Evolutionary conservation across 257 asterid species (phyloP).

Genomic region (Salvia miltiorrhiza): DNA sequence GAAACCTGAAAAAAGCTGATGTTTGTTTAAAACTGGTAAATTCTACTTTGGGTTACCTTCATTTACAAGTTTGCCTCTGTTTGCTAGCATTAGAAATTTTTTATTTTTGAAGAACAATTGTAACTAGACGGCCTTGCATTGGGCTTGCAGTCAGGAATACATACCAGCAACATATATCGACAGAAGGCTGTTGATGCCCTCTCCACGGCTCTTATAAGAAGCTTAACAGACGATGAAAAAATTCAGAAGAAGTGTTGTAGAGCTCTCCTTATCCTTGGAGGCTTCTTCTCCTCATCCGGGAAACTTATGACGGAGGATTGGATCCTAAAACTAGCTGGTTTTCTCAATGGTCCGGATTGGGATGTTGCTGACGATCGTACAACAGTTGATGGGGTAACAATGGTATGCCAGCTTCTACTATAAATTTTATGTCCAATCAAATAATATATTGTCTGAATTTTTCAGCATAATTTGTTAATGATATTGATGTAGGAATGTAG

Average conservation of each 20-base stretch:
- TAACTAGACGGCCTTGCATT: slow-evolving; percentile 1
- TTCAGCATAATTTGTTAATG: background rate
- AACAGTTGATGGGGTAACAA: slow-evolving; percentile 24
- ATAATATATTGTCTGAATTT: background rate
- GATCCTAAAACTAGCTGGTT: slow-evolving; percentile 67
- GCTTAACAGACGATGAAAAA: slow-evolving; percentile 47
- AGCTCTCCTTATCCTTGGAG: slow-evolving; percentile 73
- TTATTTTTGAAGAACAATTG: background rate
- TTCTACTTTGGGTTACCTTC: no score
- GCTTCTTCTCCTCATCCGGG: slow-evolving; percentile 66
- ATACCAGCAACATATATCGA: slow-evolving; percentile 29
- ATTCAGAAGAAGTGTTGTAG: slow-evolving; percentile 50
- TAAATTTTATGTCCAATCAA: no score
- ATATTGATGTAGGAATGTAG: background rate
- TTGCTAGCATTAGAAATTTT: background rate
- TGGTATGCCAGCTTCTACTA: slow-evolving; percentile 38
- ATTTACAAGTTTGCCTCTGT: background rate
- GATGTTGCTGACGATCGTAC: slow-evolving; percentile 35
- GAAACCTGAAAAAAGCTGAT: no score
- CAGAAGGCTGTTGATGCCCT: slow-evolving; percentile 70
- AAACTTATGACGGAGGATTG: slow-evolving; percentile 91
- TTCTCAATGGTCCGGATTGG: slow-evolving; percentile 59
- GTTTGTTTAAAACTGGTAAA: no score
- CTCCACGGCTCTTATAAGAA: slow-evolving; percentile 43
- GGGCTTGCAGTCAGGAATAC: slow-evolving; percentile 50